Conservation (phyloP, 2,329 filamentous ascomycete genomes). For the Lachnellula cervina region DNA sequence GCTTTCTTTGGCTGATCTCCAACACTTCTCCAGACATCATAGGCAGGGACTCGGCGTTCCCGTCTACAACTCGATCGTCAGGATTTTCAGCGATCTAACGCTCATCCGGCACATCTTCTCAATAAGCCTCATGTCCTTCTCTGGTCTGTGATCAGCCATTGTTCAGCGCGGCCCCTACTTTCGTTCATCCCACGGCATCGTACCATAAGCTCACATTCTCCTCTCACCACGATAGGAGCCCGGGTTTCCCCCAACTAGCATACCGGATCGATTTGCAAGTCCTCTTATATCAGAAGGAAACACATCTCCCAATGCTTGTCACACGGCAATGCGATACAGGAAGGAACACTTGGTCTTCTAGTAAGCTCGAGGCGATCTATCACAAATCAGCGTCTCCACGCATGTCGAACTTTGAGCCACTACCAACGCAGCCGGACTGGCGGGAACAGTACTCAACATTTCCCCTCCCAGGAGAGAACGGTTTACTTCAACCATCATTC, state of each 20-base stretch:
- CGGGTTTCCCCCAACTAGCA: conserved; percentile 3
- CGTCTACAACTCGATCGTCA: conserved; percentile 12
- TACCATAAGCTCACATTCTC: conserved; percentile 6
- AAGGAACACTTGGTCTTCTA: conserved; percentile 35
- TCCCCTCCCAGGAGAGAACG: conserved; percentile 27
- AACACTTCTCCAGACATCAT: conserved; percentile 17
- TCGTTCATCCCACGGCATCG: conserved; percentile 29
- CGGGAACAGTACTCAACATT: conserved; percentile 33
- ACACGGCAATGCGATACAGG: conserved; percentile 34
- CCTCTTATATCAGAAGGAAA: conserved; percentile 20
- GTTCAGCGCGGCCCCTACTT: conserved; percentile 24
- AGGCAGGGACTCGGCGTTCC: conserved; percentile 18
- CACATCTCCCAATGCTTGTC: conserved; percentile 34
- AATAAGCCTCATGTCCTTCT: conserved; percentile 25
- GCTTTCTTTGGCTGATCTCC: conserved; percentile 15
- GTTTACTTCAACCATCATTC: conserved; percentile 24
- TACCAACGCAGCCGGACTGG: conserved; percentile 33
- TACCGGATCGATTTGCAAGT: conserved; percentile 12
- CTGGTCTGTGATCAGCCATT: conserved; percentile 27
- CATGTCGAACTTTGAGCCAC: conserved; percentile 35
- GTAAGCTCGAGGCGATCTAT: conserved; percentile 32
- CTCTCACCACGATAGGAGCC: conserved; percentile 1
- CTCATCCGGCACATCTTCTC: conserved; percentile 18
- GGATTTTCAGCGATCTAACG: conserved; percentile 8
- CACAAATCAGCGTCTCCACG: conserved; percentile 32